These are phyloP conservation scores for Medicago ruthenica DNA, from an alignment of 306 rosid species.

Conservation along the genomic window DNA sequence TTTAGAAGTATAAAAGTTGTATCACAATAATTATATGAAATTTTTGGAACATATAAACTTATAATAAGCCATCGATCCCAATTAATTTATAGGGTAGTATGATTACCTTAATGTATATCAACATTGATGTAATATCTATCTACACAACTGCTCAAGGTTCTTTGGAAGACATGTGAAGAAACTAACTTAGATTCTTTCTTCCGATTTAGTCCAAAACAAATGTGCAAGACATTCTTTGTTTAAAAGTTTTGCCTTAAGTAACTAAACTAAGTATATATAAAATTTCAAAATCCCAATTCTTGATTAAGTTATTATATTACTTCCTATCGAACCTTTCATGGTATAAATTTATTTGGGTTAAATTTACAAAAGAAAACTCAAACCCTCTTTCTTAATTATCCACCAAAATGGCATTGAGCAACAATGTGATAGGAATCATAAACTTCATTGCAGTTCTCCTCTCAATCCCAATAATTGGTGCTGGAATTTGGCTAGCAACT, in stretches of 20 bases:
- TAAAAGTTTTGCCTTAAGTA: constrained; percentile 36
- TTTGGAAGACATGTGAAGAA: constrained; percentile 17
- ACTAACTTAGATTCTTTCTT: constrained; percentile 17
- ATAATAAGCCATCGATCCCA: too few species aligned
- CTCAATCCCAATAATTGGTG: constrained; percentile 79
- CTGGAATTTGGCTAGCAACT: constrained; percentile 87
- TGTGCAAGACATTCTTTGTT: constrained; percentile 51
- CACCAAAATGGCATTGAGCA: constrained; percentile 69
- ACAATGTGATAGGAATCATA: constrained; percentile 72
- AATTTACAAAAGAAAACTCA: not conserved
- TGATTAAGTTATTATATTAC: constrained; percentile 11
- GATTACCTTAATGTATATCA: too few species aligned
- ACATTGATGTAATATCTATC: too few species aligned
- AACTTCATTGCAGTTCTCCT: constrained; percentile 80
- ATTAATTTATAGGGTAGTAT: too few species aligned
- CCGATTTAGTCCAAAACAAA: not conserved
- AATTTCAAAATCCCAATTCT: constrained; percentile 30
- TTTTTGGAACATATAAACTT: too few species aligned
- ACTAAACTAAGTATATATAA: constrained; percentile 14
- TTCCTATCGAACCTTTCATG: constrained; percentile 43
- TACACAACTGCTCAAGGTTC: not conserved
- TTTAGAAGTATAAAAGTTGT: too few species aligned
- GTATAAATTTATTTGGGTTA: constrained; percentile 31
- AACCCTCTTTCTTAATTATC: too few species aligned
- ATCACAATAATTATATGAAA: too few species aligned